Evolutionary conservation across 2,329 filamentous ascomycete species (phyloP).

Genomic region (Acephala macrosclerotiorum): DNA sequence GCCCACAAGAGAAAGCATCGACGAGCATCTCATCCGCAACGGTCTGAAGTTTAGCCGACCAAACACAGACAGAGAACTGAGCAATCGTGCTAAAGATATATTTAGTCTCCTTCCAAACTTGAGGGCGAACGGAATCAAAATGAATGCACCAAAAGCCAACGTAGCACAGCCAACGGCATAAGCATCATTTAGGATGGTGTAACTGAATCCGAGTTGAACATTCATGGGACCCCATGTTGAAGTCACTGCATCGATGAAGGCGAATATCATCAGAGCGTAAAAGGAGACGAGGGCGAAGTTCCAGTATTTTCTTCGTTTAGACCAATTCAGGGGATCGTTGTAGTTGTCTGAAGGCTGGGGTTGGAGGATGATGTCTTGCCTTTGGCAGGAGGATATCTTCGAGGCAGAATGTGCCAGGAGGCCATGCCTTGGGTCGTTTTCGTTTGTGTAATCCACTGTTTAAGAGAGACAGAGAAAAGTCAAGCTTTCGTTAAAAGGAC

Average conservation of each 20-base stretch:
- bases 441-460: background rate
- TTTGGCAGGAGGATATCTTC: constrained; percentile 1
- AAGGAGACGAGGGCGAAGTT: constrained; percentile 52
- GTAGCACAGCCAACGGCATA: constrained; percentile 53
- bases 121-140: constrained; percentile 54
- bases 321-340: constrained; percentile 50
- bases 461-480: background rate
- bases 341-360: constrained; percentile 28
- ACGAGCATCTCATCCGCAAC: constrained; percentile 52
- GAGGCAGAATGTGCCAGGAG: constrained; percentile 4
- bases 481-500: background rate
- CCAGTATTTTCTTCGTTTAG: constrained; percentile 47
- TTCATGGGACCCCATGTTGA: constrained; percentile 52
- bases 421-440: constrained; percentile 6
- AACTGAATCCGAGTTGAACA: constrained; percentile 51
- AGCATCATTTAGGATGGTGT: constrained; percentile 51
- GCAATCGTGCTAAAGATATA: constrained; percentile 52
- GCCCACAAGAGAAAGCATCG: constrained; percentile 52
- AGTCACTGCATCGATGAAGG: constrained; percentile 24
- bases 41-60: constrained; percentile 52
- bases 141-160: constrained; percentile 50
- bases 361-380: constrained; percentile 18
- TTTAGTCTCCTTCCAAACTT: constrained; percentile 55
- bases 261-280: constrained; percentile 52
- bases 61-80: constrained; percentile 48